Conservation (phyloP, 345 rosid genomes). For the Camelina neglecta region DNA sequence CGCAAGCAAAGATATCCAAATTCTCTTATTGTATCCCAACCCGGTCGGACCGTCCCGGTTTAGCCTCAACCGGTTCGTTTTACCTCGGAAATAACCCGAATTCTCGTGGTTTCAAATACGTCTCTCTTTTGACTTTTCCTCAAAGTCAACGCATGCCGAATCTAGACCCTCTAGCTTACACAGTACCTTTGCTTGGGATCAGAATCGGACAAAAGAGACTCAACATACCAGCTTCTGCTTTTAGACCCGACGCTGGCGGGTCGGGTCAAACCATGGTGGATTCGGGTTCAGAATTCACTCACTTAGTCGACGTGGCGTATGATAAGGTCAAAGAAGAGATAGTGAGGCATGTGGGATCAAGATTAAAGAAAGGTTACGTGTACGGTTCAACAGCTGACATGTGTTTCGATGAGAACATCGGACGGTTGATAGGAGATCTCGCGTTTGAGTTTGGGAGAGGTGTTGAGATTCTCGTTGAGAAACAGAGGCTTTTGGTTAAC, state of each 20-base stretch:
- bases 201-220: constrained; percentile 57
- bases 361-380: constrained; percentile 63
- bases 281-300: constrained; percentile 86
- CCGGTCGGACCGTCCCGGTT: constrained; percentile 45
- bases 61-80: constrained; percentile 61
- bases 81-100: constrained; percentile 73
- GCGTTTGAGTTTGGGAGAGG: constrained; percentile 67
- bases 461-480: constrained; percentile 58
- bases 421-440: constrained; percentile 69
- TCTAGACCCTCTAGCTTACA: constrained; percentile 77
- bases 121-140: constrained; percentile 54
- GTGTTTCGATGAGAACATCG: constrained; percentile 66
- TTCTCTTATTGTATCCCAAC: constrained; percentile 80
- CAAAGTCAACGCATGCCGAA: constrained; percentile 68
- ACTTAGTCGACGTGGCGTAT: constrained; percentile 77
- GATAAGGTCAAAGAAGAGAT: constrained; percentile 61
- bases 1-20: constrained; percentile 71
- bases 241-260: constrained; percentile 71
- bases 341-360: constrained; percentile 59
- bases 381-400: constrained; percentile 69
- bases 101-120: constrained; percentile 57
- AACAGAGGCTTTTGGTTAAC: constrained; percentile 53
- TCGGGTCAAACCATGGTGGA: constrained; percentile 89
- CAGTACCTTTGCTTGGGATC: constrained; percentile 71
- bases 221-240: constrained; percentile 50